These are phyloP conservation scores for Rhizopogon rudus DNA, from an alignment of 768 basidiomycete genomes.

Conservation along the genomic window DNA sequence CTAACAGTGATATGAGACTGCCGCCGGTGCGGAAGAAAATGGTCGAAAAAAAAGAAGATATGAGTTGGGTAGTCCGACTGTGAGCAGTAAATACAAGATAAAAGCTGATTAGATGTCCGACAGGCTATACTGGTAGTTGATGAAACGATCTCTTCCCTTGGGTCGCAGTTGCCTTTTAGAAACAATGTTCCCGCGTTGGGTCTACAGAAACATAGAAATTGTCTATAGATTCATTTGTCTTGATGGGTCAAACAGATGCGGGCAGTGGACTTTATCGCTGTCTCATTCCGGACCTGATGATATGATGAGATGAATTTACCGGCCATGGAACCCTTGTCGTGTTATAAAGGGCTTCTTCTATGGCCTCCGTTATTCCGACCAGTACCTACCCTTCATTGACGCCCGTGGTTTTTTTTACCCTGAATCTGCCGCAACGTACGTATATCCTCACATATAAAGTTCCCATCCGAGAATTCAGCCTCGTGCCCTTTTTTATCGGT, in stretches of 20 bases:
- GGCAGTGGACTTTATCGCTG: constrained; percentile 14
- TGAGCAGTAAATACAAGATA: neutral
- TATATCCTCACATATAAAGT: constrained; percentile 27
- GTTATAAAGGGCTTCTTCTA: constrained; percentile 18
- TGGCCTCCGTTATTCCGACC: constrained; percentile 24
- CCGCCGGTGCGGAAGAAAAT: constrained; percentile 17
- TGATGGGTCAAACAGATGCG: constrained; percentile 12
- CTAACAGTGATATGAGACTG: neutral
- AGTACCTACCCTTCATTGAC: constrained; percentile 12
- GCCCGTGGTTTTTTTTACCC: constrained; percentile 24
- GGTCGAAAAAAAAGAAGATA: constrained; percentile 6
- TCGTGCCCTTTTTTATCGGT: constrained; percentile 20
- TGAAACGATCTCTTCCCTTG: constrained; percentile 5
- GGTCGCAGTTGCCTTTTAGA: constrained; percentile 15
- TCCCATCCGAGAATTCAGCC: constrained; percentile 11
- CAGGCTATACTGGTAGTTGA: neutral
- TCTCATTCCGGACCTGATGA: neutral
- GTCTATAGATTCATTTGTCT: neutral
- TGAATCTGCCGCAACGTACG: constrained; percentile 30
- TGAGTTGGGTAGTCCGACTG: neutral
- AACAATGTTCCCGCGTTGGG: neutral
- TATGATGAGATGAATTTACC: constrained; percentile 14
- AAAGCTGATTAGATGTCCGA: constrained; percentile 8
- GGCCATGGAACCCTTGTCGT: constrained; percentile 7
- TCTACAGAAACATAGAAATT: too few species aligned